Conservation (phyloP, 75 land plant genomes). For the Cupressus sempervirens region DNA sequence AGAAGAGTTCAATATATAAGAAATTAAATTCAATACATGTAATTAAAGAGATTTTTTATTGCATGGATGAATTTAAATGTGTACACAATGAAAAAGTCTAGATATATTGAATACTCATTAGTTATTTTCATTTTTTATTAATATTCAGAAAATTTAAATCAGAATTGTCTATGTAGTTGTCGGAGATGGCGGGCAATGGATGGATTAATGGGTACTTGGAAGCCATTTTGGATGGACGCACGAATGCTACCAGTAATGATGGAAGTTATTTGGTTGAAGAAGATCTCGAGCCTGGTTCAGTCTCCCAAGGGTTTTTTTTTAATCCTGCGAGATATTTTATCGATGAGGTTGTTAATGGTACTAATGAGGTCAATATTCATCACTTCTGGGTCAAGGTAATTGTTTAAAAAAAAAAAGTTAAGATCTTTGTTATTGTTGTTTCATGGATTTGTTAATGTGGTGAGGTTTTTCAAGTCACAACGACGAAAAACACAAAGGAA, state of each 20-base stretch:
- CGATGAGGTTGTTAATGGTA: constrained; percentile 79
- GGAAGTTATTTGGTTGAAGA: neutral
- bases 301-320: constrained; percentile 42
- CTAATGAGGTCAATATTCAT: constrained; percentile 81
- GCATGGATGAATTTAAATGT: no score
- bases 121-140: no score
- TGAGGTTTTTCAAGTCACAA: constrained; percentile 48
- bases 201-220: constrained; percentile 95
- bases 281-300: constrained; percentile 9
- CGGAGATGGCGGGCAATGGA: constrained; percentile 74
- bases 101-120: no score
- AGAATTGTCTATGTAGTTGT: neutral
- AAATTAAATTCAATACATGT: no score
- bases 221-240: constrained; percentile 69
- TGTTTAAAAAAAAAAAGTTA: neutral
- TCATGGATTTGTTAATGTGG: neutral
- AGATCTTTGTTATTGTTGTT: neutral
- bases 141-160: neutral
- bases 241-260: neutral
- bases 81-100: no score
- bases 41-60: no score
- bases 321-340: constrained; percentile 80
- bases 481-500: constrained; percentile 79
- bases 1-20: no score
- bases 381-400: constrained; percentile 83